Evolutionary conservation across 352 stramenopile species (phyloP), one percentile per base, ranked within the genome.

Genomic region (Phytophthora hybrid): DNA sequence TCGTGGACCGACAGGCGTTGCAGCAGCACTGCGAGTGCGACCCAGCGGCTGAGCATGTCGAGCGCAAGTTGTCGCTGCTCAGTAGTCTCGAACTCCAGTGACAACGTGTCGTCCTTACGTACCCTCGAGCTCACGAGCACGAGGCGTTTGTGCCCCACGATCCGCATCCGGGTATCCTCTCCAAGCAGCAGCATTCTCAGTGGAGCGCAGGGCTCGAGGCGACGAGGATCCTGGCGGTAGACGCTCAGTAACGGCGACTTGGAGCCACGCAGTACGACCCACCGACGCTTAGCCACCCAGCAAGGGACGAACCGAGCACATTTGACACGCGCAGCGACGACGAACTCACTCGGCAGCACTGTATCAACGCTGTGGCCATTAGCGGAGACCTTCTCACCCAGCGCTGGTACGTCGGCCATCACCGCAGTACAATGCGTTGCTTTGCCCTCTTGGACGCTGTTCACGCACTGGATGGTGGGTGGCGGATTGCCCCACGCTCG

Each of bases 241-340:
- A 89, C 82, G 1, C 83, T 82, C 29, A 91, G 63, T 5, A 87
- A 79, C 4, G 85, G 85, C 19, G 82, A 78, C 71, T 91, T 93
- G 62, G 82, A 88, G 14, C 85, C 85, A 5, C 85, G 83, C 14
- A 93, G 69, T 44, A 90, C 83, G 18, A 93, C 53, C 82, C 83
- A 91, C 5, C 85, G 82, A 14, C 69, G 67, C 53, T 81, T 85
- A 5, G 82, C 71, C 46, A 90, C 71, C 83, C 85, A 93, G 29
- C 81, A 62, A 54, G 85, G 85, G 32, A 89, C 78, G 54, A 91
- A 73, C 21, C 82, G 78, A 55, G 82, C 74, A 32, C 70, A 80
- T 21, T 86, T 83, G 26, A 92, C 82, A 18, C 79, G 78, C 23
- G 81, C 85, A 23, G 66, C 41, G 9, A 87, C 66, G 19, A 88